A percentile compares a stretch with the other conserved stretches of the same genome.
phyloP scores from a whole-genome alignment of 169 alveolate genomes.

The Eimeria maxima region DNA sequence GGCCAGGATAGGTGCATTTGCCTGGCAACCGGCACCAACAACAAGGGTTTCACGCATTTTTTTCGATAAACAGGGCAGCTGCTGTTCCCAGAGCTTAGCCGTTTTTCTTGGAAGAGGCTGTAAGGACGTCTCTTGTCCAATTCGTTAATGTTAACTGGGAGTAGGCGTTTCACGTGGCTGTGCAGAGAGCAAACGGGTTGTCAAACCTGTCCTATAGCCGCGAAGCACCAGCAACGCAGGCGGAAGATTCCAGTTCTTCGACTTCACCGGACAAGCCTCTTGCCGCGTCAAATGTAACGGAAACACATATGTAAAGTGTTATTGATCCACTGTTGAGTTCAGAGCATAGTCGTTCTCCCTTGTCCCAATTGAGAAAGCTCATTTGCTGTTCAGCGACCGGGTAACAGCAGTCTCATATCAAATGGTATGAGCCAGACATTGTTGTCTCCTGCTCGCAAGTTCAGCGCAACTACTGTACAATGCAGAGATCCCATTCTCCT shows the following conservation, averaged over 20 bases:
- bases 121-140: background rate
- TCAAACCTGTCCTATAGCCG: background rate
- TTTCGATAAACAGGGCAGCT: background rate
- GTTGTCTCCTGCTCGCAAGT: background rate
- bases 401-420: background rate
- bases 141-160: background rate
- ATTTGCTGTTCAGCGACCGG: background rate
- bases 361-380: background rate
- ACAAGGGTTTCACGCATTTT: background rate
- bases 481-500: background rate
- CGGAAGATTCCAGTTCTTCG: background rate
- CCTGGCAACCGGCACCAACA: background rate
- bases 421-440: background rate
- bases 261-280: background rate
- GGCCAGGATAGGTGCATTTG: background rate
- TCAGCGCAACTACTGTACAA: background rate
- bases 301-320: background rate
- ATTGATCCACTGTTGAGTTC: background rate
- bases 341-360: background rate
- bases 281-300: background rate
- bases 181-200: constrained; percentile 28
- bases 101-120: background rate
- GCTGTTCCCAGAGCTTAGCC: background rate
- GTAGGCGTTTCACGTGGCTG: background rate
- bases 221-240: constrained; percentile 8